A percentile compares a stretch with the other conserved stretches of the same genome.
Conservation (phyloP, 1,284 basidiomycete genomes). For the Ustilago curta region DNA sequence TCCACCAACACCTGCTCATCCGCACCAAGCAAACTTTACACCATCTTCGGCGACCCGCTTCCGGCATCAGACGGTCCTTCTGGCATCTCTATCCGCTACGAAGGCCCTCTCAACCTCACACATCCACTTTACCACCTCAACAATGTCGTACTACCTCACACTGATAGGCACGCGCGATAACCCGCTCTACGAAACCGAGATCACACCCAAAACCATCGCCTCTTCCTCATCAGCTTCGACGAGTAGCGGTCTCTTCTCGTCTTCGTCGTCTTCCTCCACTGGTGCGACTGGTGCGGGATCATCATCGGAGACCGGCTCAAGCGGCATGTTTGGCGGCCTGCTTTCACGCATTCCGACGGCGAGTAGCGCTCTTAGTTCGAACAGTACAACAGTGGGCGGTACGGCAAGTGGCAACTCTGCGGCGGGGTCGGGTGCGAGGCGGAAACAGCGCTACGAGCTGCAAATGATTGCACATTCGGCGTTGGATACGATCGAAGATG, state of each 20-base stretch:
- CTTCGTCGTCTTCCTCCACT: neutral
- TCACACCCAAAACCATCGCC: constrained; percentile 51
- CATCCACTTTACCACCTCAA: neutral
- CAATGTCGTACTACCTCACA: constrained; percentile 64
- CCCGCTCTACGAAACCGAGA: constrained; percentile 66
- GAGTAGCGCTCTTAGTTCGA: constrained; percentile 2
- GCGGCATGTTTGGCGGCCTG: constrained; percentile 35
- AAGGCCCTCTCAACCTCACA: neutral
- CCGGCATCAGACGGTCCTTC: neutral
- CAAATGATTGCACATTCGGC: constrained; percentile 68
- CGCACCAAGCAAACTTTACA: neutral
- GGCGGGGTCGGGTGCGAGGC: neutral
- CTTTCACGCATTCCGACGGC: constrained; percentile 34
- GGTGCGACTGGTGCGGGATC: neutral
- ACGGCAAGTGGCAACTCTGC: neutral
- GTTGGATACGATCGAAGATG: constrained; percentile 66
- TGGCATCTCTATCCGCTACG: no score
- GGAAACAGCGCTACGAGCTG: constrained; percentile 54
- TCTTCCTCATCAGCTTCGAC: constrained; percentile 20
- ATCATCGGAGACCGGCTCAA: neutral
- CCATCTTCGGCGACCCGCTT: neutral
- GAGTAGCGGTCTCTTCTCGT: constrained; percentile 2
- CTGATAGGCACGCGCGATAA: constrained; percentile 67
- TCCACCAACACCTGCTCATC: neutral
- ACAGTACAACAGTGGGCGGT: neutral